Percentiles rank a stretch among this genome's conserved stretches.
These are phyloP conservation scores for Cystobasidium slooffiae DNA, from an alignment of 1,284 basidiomycete species.

Conservation along the genomic window DNA sequence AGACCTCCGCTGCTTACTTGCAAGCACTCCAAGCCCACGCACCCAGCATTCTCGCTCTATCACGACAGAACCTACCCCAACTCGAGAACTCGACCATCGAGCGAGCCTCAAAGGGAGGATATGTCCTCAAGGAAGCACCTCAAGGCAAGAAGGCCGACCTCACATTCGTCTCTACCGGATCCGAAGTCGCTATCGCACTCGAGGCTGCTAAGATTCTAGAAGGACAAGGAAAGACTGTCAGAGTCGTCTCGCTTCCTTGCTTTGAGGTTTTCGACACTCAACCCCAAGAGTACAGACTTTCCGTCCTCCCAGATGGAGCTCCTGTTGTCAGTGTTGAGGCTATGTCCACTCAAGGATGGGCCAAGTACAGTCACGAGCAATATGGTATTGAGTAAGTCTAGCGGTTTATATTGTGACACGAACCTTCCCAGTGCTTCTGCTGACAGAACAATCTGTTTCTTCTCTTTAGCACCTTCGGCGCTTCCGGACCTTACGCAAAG, in stretches of 20 bases:
- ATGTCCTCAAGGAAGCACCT: conserved; percentile 80
- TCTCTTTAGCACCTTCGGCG: conserved; percentile 67
- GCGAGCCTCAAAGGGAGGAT: conserved; percentile 81
- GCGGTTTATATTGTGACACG: conserved; percentile 46
- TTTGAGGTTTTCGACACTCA: conserved; percentile 89
- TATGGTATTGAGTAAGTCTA: conserved; percentile 66
- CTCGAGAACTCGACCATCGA: conserved; percentile 86
- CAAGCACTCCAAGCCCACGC: conserved; percentile 75
- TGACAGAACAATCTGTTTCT: background rate
- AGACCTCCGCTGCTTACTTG: conserved; percentile 87
- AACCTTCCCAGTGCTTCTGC: background rate
- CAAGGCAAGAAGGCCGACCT: conserved; percentile 68
- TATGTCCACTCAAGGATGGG: conserved; percentile 60
- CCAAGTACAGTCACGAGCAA: conserved; percentile 85
- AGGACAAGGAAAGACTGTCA: conserved; percentile 67
- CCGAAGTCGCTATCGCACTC: conserved; percentile 82
- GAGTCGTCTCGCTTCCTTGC: conserved; percentile 86
- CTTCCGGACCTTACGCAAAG: conserved; percentile 85
- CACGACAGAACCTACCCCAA: conserved; percentile 90
- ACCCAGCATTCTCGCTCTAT: conserved; percentile 84
- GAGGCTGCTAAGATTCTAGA: conserved; percentile 81
- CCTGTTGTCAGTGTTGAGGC: conserved; percentile 91
- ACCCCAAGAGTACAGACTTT: conserved; percentile 75
- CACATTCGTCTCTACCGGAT: conserved; percentile 85
- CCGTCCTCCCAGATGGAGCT: conserved; percentile 82